phyloP scores from a whole-genome alignment of 2,329 filamentous ascomycete genomes.

The Cladosporium sp. region DNA sequence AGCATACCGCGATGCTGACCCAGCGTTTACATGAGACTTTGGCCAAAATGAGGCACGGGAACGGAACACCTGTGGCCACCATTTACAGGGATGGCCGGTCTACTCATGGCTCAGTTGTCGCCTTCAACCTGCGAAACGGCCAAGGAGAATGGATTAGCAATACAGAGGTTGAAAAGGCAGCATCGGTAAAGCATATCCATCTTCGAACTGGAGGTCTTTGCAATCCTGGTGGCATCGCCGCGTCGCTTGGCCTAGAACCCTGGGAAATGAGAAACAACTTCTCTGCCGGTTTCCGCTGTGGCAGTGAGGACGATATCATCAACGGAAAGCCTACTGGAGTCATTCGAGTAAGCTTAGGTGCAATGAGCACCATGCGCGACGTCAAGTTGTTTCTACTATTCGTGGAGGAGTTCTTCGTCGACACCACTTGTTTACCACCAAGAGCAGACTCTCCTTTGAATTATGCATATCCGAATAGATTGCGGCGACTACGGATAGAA shows the following conservation, averaged over 20 bases:
- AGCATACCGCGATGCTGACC: conserved; percentile 66
- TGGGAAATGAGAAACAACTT: conserved; percentile 85
- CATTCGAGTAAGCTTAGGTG: conserved; percentile 79
- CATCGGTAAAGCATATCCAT: conserved; percentile 73
- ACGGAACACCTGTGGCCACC: conserved; percentile 60
- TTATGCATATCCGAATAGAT: neutral
- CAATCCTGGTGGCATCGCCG: conserved; percentile 82
- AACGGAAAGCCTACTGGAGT: conserved; percentile 83
- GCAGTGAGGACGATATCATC: conserved; percentile 75
- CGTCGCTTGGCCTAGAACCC: conserved; percentile 65
- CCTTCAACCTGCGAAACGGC: conserved; percentile 75
- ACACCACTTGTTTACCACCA: conserved; percentile 8
- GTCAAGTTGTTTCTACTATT: conserved; percentile 61
- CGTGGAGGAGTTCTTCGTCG: conserved; percentile 30
- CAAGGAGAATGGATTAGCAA: conserved; percentile 73
- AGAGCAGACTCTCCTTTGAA: conserved; percentile 5
- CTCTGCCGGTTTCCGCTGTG: conserved; percentile 78
- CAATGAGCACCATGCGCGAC: conserved; percentile 79
- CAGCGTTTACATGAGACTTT: conserved; percentile 58
- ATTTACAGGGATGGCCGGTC: conserved; percentile 52
- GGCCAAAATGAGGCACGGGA: conserved; percentile 60
- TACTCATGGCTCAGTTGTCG: conserved; percentile 67
- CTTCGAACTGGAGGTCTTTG: conserved; percentile 85
- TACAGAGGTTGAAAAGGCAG: conserved; percentile 81
- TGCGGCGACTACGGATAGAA: conserved; percentile 40